A percentile compares a stretch with the other conserved stretches of the same genome.
Evolutionary conservation across 1,284 basidiomycete species (phyloP).

Genomic region (Gymnopus androsaceus): DNA sequence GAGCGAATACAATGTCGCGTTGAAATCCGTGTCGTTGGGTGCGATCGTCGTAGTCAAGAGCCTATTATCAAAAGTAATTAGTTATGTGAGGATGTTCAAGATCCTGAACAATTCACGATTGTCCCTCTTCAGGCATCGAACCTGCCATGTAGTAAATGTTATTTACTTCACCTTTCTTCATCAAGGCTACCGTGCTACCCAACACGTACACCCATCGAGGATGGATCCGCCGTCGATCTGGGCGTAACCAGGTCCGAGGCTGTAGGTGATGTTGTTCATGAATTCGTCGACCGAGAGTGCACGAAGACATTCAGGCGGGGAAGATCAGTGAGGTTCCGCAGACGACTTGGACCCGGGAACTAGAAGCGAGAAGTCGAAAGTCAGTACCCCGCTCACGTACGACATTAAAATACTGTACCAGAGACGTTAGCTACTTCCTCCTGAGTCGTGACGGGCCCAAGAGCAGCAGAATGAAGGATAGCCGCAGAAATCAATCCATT

Average conservation of each 20-base stretch:
- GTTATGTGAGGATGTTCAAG: neutral
- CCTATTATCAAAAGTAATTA: slow-evolving; percentile 4
- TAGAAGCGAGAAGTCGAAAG: neutral
- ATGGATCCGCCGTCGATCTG: slow-evolving; percentile 17
- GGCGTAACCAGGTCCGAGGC: slow-evolving; percentile 3
- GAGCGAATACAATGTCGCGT: slow-evolving; percentile 13
- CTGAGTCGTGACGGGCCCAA: neutral
- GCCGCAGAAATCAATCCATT: slow-evolving; percentile 10
- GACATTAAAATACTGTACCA: neutral
- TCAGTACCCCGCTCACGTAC: neutral
- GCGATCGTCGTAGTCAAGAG: slow-evolving; percentile 15
- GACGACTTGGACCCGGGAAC: slow-evolving; percentile 14
- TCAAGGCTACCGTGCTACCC: slow-evolving; percentile 14
- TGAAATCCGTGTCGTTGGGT: slow-evolving; percentile 20
- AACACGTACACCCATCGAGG: slow-evolving; percentile 16
- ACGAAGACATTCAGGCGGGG: slow-evolving; percentile 19
- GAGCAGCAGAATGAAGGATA: slow-evolving; percentile 4
- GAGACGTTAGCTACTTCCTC: neutral
- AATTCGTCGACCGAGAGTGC: slow-evolving; percentile 20
- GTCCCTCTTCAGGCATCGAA: slow-evolving; percentile 24
- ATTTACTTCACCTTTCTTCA: slow-evolving; percentile 18
- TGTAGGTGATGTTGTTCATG: slow-evolving; percentile 19
- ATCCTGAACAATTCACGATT: slow-evolving; percentile 16
- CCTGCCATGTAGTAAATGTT: slow-evolving; percentile 20
- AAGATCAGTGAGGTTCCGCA: slow-evolving; percentile 18